Evolutionary conservation across 345 rosid genomes (phyloP).

Genomic region (Adansonia digitata): DNA sequence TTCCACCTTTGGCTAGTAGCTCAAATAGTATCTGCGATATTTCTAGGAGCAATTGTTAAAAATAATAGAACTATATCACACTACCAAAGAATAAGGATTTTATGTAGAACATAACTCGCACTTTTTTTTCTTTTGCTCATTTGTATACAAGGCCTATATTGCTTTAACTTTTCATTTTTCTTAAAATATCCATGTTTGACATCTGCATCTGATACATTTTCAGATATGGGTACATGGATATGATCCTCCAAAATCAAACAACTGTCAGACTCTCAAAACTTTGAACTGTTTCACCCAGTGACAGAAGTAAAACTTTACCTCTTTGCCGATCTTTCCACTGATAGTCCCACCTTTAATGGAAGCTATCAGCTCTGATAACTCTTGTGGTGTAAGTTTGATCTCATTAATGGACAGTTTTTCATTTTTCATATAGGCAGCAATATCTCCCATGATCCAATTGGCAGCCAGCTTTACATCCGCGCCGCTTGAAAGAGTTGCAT

Average conservation of each 20-base stretch:
- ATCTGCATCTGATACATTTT: too few species aligned
- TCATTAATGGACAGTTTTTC: constrained; percentile 68
- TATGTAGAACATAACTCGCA: not conserved
- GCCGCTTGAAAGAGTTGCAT: constrained; percentile 66
- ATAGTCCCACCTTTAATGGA: constrained; percentile 80
- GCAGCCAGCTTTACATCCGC: constrained; percentile 57
- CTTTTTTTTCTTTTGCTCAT: not conserved
- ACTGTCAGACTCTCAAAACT: not conserved
- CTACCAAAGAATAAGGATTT: not conserved
- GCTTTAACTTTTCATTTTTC: too few species aligned
- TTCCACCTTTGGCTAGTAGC: constrained; percentile 89
- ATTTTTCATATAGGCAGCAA: constrained; percentile 84
- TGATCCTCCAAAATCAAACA: not conserved
- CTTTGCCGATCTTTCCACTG: constrained; percentile 92
- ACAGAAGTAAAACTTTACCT: constrained; percentile 30
- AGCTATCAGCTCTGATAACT: constrained; percentile 83
- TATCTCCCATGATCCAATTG: constrained; percentile 94
- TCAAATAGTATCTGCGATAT: constrained; percentile 65
- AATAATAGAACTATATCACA: not conserved
- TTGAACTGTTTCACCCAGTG: not conserved
- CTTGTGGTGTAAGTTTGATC: constrained; percentile 65
- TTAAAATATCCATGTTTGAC: too few species aligned
- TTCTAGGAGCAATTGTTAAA: not conserved
- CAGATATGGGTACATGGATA: too few species aligned
- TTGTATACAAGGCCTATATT: not conserved